Percentiles rank a stretch among this genome's conserved stretches.
Conservation (phyloP, 139 green algal species). For the Marvania coccoides region DNA sequence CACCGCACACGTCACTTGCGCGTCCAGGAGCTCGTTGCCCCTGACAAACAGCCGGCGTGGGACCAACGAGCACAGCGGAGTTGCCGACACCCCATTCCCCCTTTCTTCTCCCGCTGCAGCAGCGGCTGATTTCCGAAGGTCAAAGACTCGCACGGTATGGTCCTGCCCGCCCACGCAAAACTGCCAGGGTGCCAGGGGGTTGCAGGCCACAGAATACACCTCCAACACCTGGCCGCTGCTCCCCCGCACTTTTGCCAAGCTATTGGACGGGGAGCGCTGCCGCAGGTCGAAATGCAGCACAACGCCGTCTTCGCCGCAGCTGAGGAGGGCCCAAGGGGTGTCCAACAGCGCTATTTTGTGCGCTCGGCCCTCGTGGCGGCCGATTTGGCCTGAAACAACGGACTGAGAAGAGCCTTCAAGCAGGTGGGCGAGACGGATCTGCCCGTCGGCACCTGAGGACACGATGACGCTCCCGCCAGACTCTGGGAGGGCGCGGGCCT, state of each 20-base stretch:
- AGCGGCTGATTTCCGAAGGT: constrained; percentile 9
- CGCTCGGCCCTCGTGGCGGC: not conserved
- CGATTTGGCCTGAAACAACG: not conserved
- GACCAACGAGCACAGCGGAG: no score
- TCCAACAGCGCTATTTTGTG: not conserved
- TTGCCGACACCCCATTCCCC: no score
- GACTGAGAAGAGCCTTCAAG: not conserved
- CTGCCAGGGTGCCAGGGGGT: constrained; percentile 23
- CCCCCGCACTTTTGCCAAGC: not conserved
- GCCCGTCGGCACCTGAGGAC: constrained; percentile 43
- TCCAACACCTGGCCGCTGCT: not conserved
- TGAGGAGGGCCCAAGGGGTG: constrained; percentile 21
- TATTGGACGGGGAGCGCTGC: not conserved
- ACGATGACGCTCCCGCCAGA: constrained; percentile 34
- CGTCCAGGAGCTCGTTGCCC: not conserved
- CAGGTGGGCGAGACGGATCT: constrained; percentile 19
- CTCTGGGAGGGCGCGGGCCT: constrained; percentile 38
- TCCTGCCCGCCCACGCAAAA: constrained; percentile 43
- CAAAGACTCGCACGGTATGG: constrained; percentile 25
- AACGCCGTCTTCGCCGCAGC: constrained; percentile 41
- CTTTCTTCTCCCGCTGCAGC: not conserved
- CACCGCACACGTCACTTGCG: constrained; percentile 27
- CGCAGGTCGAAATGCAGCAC: constrained; percentile 40
- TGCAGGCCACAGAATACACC: constrained; percentile 35
- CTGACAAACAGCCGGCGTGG: not conserved